phyloP scores from a whole-genome alignment of 345 rosid genomes.

The Excoecaria agallocha region DNA sequence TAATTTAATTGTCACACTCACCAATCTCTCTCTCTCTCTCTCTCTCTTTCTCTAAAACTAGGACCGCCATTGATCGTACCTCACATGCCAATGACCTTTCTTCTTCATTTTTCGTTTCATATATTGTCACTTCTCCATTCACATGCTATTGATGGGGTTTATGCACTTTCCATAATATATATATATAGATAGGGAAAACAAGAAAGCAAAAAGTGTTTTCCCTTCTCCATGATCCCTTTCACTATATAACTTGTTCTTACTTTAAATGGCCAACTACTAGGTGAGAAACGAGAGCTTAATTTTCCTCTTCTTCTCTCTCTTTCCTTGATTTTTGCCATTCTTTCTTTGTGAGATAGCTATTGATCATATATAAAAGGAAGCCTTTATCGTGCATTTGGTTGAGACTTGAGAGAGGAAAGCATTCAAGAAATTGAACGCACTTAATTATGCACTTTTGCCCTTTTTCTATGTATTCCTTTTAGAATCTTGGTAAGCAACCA shows the following conservation, averaged over 20 bases:
- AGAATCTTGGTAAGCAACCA: neutral
- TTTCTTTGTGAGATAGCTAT: constrained; percentile 21
- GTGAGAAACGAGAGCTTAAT: neutral
- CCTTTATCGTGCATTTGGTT: too few species aligned
- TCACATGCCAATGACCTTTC: neutral
- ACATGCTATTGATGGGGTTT: too few species aligned
- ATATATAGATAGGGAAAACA: neutral
- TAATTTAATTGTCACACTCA: neutral
- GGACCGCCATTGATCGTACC: neutral
- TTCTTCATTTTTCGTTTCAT: neutral
- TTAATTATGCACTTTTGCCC: constrained; percentile 7
- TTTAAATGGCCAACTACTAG: too few species aligned
- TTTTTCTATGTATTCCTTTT: constrained; percentile 8
- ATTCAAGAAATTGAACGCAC: constrained; percentile 17
- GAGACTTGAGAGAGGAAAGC: too few species aligned
- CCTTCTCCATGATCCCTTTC: neutral
- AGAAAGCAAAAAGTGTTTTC: too few species aligned
- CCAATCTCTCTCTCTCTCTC: neutral
- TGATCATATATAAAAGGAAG: neutral
- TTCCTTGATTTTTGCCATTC: constrained; percentile 11
- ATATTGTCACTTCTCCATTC: neutral
- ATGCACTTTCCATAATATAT: too few species aligned
- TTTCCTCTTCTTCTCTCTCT: neutral
- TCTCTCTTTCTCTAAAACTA: too few species aligned
- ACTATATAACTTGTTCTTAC: neutral